These are phyloP conservation scores for Eutrema salsugineum DNA, from an alignment of 441 rosid genomes.

Conservation along the genomic window DNA sequence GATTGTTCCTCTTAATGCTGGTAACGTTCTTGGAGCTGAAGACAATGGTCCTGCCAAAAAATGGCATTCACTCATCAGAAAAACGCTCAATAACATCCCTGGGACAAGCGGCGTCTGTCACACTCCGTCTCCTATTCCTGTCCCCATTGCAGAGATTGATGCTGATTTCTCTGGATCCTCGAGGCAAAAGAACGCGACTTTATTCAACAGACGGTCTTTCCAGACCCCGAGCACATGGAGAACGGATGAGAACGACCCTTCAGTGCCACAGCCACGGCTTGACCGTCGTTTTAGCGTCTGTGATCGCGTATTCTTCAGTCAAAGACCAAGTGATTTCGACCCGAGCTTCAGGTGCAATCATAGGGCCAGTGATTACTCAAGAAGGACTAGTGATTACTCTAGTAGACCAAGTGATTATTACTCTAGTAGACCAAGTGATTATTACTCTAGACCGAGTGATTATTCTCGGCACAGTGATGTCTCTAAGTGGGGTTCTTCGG, in stretches of 20 bases:
- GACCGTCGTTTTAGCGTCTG: conserved; percentile 90
- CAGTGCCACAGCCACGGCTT: conserved; percentile 55
- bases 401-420: conserved; percentile 30
- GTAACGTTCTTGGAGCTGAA: conserved; percentile 94
- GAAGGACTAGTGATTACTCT: conserved; percentile 26
- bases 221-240: conserved; percentile 86
- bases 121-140: conserved; percentile 86
- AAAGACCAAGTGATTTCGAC: conserved; percentile 76
- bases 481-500: conserved; percentile 85
- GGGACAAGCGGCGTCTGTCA: conserved; percentile 55
- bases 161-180: conserved; percentile 94
- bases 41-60: conserved; percentile 98
- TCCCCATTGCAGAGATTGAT: conserved; percentile 87
- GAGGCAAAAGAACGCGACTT: conserved; percentile 74
- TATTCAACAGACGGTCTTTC: conserved; percentile 87
- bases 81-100: conserved; percentile 84
- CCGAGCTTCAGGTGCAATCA: conserved; percentile 43
- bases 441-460: conserved; percentile 28
- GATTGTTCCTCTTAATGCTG: conserved; percentile 96
- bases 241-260: conserved; percentile 56
- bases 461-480: conserved; percentile 62
- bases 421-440: conserved; percentile 28
- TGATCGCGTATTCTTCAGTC: conserved; percentile 78
- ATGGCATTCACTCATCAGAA: conserved; percentile 84
- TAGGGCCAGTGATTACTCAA: conserved; percentile 45